Evolutionary conservation across 495 filamentous ascomycete genomes (phyloP).

Genomic region (Lichenothelia convexa): DNA sequence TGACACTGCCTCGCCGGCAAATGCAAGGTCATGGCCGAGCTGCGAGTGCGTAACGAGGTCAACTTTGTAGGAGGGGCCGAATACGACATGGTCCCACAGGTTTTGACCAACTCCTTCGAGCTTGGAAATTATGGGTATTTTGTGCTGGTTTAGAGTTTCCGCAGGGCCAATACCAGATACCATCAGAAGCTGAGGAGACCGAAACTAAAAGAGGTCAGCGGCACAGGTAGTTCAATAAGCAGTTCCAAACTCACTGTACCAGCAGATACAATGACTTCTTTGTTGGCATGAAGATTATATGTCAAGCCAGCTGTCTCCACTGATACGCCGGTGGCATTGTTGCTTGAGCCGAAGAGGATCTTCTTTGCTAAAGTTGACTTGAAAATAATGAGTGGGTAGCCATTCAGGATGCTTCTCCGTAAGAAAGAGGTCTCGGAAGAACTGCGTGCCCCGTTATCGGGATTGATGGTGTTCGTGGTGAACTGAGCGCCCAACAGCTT

Average conservation of each 20-base stretch:
- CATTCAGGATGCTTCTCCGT: slow-evolving; percentile 13
- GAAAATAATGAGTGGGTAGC: slow-evolving; percentile 19
- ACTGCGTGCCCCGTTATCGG: slow-evolving; percentile 16
- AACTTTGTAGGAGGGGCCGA: slow-evolving; percentile 6
- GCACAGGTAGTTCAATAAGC: not conserved
- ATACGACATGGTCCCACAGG: slow-evolving; percentile 13
- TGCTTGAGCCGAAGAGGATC: slow-evolving; percentile 28
- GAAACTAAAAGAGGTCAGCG: not conserved
- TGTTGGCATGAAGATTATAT: slow-evolving; percentile 26
- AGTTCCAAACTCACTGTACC: slow-evolving; percentile 16
- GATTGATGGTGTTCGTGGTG: slow-evolving; percentile 19
- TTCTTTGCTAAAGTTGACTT: slow-evolving; percentile 21
- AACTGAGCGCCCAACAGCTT: slow-evolving; percentile 18
- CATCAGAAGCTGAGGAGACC: slow-evolving; percentile 11
- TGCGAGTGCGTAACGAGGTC: not conserved
- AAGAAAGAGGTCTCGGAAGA: slow-evolving; percentile 27
- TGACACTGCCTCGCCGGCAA: not conserved
- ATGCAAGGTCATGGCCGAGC: not conserved
- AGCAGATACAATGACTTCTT: slow-evolving; percentile 40
- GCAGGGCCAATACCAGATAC: slow-evolving; percentile 14
- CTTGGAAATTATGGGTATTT: slow-evolving; percentile 7
- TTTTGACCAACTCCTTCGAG: slow-evolving; percentile 13
- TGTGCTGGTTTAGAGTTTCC: slow-evolving; percentile 1
- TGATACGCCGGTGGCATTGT: slow-evolving; percentile 29
- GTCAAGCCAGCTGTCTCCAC: slow-evolving; percentile 21